Percentiles rank a stretch among this genome's conserved stretches.
Evolutionary conservation across 225 moss, liverwort and hornwort genomes (phyloP).

Genomic region (Physcomitrium patens): DNA sequence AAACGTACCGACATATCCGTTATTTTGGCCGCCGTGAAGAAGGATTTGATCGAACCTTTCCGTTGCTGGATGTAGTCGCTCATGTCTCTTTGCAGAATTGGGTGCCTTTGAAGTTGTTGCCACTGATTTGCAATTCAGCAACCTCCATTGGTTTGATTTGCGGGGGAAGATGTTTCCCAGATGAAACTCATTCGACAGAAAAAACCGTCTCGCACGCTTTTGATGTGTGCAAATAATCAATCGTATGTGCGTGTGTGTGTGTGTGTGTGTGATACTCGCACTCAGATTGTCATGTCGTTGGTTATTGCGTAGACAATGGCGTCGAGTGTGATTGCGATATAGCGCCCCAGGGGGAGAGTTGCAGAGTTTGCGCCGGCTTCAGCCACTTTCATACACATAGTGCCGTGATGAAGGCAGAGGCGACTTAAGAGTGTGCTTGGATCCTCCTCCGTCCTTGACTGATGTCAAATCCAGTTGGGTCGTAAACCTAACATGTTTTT

Average conservation of each 20-base stretch:
- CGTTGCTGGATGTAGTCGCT: too few relatives aligned
- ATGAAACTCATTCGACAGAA: background rate
- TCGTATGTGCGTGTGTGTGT: too few relatives aligned
- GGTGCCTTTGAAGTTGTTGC: too few relatives aligned
- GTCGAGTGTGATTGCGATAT: background rate
- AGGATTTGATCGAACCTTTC: too few relatives aligned
- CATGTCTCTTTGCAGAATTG: too few relatives aligned
- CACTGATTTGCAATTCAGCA: too few relatives aligned
- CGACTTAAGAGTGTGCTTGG: constrained; percentile 27
- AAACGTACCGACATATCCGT: too few relatives aligned
- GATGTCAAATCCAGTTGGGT: constrained; percentile 33
- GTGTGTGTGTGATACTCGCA: background rate
- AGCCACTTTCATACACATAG: constrained; percentile 21
- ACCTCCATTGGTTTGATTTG: too few relatives aligned
- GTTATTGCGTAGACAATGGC: constrained; percentile 1
- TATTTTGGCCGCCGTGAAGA: too few relatives aligned
- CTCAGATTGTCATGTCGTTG: background rate
- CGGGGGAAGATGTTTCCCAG: too few relatives aligned
- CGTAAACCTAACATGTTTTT: constrained; percentile 49
- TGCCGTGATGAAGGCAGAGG: constrained; percentile 37
- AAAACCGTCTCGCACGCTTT: background rate
- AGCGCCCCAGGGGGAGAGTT: background rate
- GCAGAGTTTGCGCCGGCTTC: background rate
- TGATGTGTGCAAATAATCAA: background rate
- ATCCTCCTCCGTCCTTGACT: constrained; percentile 22